A percentile compares a stretch with the other conserved stretches of the same genome.
Conservation (phyloP, 2,329 filamentous ascomycete genomes). For the Epichloe gansuensis region DNA sequence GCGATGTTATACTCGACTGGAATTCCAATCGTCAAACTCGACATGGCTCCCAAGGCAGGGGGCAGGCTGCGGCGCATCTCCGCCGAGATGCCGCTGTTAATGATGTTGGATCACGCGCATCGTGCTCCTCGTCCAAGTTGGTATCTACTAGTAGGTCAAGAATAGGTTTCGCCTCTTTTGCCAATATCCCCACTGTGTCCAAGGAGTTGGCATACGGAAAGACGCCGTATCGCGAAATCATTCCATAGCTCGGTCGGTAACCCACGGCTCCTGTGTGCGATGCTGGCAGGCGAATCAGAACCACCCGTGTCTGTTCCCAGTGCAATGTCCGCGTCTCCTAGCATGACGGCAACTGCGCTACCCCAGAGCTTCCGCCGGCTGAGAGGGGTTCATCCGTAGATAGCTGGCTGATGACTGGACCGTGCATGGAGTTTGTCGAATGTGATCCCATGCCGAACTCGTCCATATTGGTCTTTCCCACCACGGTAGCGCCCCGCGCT, state of each 20-base stretch:
- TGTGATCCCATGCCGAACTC: slow-evolving; percentile 95
- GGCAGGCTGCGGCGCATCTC: slow-evolving; percentile 26
- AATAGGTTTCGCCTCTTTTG: slow-evolving; percentile 39
- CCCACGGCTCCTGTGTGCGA: slow-evolving; percentile 75
- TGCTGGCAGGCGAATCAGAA: slow-evolving; percentile 73
- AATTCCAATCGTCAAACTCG: slow-evolving; percentile 38
- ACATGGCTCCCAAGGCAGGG: slow-evolving; percentile 14
- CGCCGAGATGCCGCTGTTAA: slow-evolving; percentile 43
- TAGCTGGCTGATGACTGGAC: slow-evolving; percentile 45
- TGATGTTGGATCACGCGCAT: slow-evolving; percentile 64
- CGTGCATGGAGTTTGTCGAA: slow-evolving; percentile 57
- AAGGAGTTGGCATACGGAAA: slow-evolving; percentile 87
- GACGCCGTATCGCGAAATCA: slow-evolving; percentile 75
- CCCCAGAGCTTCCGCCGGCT: slow-evolving; percentile 88
- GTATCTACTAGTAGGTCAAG: slow-evolving; percentile 39
- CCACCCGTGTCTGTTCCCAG: slow-evolving; percentile 91
- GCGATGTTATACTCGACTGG: slow-evolving; percentile 77
- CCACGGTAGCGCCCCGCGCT: slow-evolving; percentile 47
- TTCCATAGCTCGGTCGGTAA: slow-evolving; percentile 85
- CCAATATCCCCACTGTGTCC: slow-evolving; percentile 76
- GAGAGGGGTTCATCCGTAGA: slow-evolving; percentile 36
- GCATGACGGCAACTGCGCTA: slow-evolving; percentile 72
- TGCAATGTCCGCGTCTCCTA: slow-evolving; percentile 46
- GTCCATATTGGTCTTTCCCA: slow-evolving; percentile 85
- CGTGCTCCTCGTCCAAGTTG: slow-evolving; percentile 40